Conservation (phyloP, 2,329 filamentous ascomycete species). For the Xylariaceae sp. region DNA sequence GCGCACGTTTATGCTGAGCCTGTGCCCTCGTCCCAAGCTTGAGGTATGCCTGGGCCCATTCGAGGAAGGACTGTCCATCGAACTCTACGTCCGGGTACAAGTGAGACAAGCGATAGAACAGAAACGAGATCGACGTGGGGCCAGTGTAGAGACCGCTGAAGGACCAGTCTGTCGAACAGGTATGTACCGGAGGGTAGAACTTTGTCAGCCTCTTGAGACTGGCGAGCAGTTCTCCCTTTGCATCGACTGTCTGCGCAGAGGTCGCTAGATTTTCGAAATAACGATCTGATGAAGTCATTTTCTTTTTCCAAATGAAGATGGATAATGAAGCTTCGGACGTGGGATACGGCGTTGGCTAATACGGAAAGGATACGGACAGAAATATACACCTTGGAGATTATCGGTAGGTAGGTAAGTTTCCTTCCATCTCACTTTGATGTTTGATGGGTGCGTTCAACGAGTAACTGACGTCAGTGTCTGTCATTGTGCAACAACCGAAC, state of each 20-base stretch:
- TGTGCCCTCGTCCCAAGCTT: conserved; percentile 32
- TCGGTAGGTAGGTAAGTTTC: too few species aligned
- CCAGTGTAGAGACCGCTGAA: conserved; percentile 48
- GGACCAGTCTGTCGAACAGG: conserved; percentile 26
- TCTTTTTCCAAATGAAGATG: too few species aligned
- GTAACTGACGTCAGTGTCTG: too few species aligned
- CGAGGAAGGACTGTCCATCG: conserved; percentile 34
- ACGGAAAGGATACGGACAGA: background rate
- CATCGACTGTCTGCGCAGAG: conserved; percentile 9
- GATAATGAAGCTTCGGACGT: too few species aligned
- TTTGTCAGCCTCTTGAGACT: conserved; percentile 22
- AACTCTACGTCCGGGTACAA: conserved; percentile 40
- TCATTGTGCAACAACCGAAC: too few species aligned
- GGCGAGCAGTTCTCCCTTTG: conserved; percentile 19
- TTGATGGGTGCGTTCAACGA: too few species aligned
- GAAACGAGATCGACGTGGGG: conserved; percentile 50
- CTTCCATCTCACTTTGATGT: too few species aligned
- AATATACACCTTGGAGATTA: too few species aligned
- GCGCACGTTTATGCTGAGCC: conserved; percentile 22
- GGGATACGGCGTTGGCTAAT: background rate
- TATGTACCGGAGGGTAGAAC: conserved; percentile 22
- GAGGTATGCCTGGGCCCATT: conserved; percentile 47
- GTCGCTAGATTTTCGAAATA: conserved; percentile 18
- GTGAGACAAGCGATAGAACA: conserved; percentile 46
- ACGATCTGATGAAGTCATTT: conserved; percentile 14